Evolutionary conservation across 192 early-diverging fungal genomes (phyloP), one percentile per base, ranked within the genome.

Genomic region (Mortierella alpina): DNA sequence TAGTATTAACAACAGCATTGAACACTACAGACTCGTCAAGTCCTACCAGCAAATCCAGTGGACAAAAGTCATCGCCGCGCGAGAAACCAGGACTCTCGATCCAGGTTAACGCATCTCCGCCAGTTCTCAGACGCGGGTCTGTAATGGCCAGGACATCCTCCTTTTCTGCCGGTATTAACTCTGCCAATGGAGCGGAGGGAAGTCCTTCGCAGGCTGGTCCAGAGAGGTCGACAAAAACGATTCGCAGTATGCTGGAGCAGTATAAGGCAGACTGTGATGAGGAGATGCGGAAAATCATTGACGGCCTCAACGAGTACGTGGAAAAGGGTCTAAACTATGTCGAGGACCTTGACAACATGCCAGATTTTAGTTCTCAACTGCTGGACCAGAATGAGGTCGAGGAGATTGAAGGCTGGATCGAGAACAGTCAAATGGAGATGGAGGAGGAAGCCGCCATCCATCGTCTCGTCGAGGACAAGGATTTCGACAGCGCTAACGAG

Each of bases 261-360:
- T 72, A 72, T 55, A 80, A 80, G 51, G 42, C 77, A 5, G 77
- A 80, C 13, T 80, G 77, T 23, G 77, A 80, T 18, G 77, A 80
- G 20, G 70, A 80, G 56, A 80, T 95, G 58, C 80, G 87, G 15
- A 77, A 85, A 17, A 89, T 93, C 61, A 89, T 94, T 40, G 75
- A 87, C 48, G 92, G 90, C 52, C 81, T 94, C 5, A 87, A 89
- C 64, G 88, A 90, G 49, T 88, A 87, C 51, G 93, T 94, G 10
- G 93, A 95, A 61, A 83, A 78, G 31, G 83, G 85, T 12, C 75
- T 86, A 12, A 81, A 83, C 31, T 85, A 89, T 49, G 86, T 84
- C 8, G 84, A 85, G 50, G 80, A 84, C 17, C 50, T 80, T 46
- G 83, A 79, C 20, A 80, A 40, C 31, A 72, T 72, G 58, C 77